phyloP scores from a whole-genome alignment of 73 alveolate species.

The Urostyla sp. region DNA sequence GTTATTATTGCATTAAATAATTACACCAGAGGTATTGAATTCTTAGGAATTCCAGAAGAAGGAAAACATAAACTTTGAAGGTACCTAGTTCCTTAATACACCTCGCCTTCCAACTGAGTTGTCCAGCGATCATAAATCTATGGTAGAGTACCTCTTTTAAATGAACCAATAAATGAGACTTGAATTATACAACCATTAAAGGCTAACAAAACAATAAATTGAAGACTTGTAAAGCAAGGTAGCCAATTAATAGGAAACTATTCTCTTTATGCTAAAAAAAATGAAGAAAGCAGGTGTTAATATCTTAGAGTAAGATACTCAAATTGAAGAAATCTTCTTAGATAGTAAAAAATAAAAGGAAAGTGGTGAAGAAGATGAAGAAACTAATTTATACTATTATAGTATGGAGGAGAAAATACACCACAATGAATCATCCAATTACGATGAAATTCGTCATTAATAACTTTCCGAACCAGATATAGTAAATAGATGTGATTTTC shows the following conservation, averaged over 20 bases:
- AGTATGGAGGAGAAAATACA: constrained; percentile 24
- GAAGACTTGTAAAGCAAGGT: constrained; percentile 21
- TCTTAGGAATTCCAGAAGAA: background rate
- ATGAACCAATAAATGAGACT: background rate
- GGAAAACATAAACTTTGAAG: background rate
- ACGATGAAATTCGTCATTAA: constrained; percentile 1
- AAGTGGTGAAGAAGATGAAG: constrained; percentile 2
- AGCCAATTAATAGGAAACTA: constrained; percentile 25
- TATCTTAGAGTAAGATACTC: background rate
- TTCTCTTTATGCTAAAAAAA: background rate
- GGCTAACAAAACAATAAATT: background rate
- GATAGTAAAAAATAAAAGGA: constrained; percentile 2
- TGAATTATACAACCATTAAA: background rate
- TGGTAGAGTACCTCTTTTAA: background rate
- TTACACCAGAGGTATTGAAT: too few relatives aligned
- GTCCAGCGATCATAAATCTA: background rate
- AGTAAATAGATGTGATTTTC: constrained; percentile 15
- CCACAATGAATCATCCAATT: constrained; percentile 34
- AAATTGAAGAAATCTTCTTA: background rate
- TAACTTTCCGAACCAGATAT: constrained; percentile 45
- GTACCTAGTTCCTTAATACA: background rate
- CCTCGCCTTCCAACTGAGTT: background rate
- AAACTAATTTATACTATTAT: constrained; percentile 26
- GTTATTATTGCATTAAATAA: background rate
- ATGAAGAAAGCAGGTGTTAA: constrained; percentile 2